These are phyloP conservation scores for Spatholobus suberectus DNA, from an alignment of 306 rosid genomes.

Conservation along the genomic window DNA sequence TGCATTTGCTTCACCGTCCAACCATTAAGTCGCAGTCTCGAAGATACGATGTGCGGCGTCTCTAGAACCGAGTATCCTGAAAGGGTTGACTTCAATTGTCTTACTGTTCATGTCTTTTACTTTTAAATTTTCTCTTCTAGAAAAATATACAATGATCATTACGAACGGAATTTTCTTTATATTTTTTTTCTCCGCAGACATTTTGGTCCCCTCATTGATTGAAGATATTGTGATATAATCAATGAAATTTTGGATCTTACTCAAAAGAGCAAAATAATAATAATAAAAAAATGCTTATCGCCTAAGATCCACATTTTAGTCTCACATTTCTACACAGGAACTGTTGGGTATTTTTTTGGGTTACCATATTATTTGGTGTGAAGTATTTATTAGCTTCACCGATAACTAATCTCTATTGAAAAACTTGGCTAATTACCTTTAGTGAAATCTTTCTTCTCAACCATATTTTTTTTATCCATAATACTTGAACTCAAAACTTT, in stretches of 20 bases:
- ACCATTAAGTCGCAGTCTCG: not conserved
- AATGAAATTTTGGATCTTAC: not conserved
- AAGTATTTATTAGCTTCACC: too few relatives aligned
- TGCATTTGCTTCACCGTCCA: not conserved
- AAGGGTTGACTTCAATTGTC: constrained; percentile 21
- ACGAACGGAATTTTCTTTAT: not conserved
- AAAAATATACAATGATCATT: not conserved
- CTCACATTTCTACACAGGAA: not conserved
- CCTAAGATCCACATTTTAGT: not conserved
- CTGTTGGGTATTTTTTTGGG: too few relatives aligned
- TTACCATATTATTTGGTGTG: too few relatives aligned
- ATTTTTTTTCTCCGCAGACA: not conserved
- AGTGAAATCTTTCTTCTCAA: too few relatives aligned
- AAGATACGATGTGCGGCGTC: constrained; percentile 27
- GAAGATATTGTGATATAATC: not conserved
- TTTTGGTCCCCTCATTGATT: not conserved
- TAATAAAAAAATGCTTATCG: not conserved
- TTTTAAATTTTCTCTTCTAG: not conserved
- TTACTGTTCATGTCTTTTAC: not conserved
- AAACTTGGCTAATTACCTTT: too few relatives aligned
- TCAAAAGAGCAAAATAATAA: not conserved
- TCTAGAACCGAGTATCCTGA: not conserved
- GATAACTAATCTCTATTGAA: too few relatives aligned
- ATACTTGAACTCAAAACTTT: too few relatives aligned
- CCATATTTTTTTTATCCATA: too few relatives aligned